Evolutionary conservation across 2,329 filamentous ascomycete species (phyloP), one percentile per base, ranked within the genome.

Genomic region (Pleoardoris graminearum): DNA sequence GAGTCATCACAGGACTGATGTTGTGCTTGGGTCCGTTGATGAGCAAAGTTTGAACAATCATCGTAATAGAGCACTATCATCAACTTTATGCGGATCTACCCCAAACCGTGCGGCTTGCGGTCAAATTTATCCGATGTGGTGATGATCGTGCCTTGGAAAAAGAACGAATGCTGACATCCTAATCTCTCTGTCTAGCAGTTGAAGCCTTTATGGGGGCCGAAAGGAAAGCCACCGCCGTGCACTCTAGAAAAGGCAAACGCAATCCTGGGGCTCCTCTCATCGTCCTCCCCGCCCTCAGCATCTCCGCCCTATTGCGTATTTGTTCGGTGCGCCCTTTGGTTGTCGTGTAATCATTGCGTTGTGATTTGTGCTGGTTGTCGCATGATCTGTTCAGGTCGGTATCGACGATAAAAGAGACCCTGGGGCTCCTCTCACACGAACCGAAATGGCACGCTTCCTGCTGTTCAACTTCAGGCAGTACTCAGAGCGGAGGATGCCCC

Each of bases 221-320:
- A 35, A 27, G 30, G 7, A 12, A 17, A 41, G 43, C 35, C 19
- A 62, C 65, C 66, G 66, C 63, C 58, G 52, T 53, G 46, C 25
- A 48, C 16, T 41, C 51, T 52, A 29, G 11, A 60, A 61, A 54
- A 47, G 54, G 62, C 44, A 62, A 63, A 57, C 30, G 53, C 45
- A 57, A 38, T 33, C 44, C 39, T 30, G 53, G 63, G 58, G 61
- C 59, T 64, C 46, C 50, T 51, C 27, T 42, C 14, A 49, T n/a
- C n/a, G n/a, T n/a, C n/a, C n/a, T n/a, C n/a, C n/a, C n/a, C n/a
- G n/a, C n/a, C n/a, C n/a, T n/a, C n/a, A n/a, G n/a, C n/a, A n/a
- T n/a, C n/a, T n/a, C n/a, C n/a, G n/a, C n/a, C n/a, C n/a, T n/a
- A n/a, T n/a, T n/a, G n/a, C n/a, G n/a, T n/a, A n/a, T n/a, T n/a